Evolutionary conservation across 176 grass and related monocot species (phyloP), one percentile per base, ranked within the genome.

Genomic region (Elymus sibiricus): DNA sequence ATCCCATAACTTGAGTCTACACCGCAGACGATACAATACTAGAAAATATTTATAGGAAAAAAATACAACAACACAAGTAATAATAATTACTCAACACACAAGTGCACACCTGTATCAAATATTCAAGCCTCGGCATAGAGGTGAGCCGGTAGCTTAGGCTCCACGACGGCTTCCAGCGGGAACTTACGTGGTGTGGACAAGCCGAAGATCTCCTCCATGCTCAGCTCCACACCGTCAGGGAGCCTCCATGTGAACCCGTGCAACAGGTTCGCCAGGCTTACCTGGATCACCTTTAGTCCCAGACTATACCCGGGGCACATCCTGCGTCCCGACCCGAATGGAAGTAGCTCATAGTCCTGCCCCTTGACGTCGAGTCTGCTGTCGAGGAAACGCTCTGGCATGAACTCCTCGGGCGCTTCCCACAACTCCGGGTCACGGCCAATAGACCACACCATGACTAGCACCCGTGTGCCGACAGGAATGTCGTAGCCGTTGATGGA

Each of bases 301-400:
- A 95, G 84, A 76, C 37, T 87, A 62, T 96, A 96, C 1, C 91
- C 91, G 6, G 89, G 91, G 79, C 94, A 96, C 94, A 96, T 96
- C 14, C 94, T 87, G 9, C 91, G 53, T 5, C 94, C 86, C 0
- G 91, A 89, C 1, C 91, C 91, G 12, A 95, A 93, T 17, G 94
- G 89, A 43, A 96, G 67, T 43, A 96, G 73, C 85, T 93, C 87
- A 43, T 27, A 95, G 66, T 95, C 79, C 7, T 91, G 94, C n/a
- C 94, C 94, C 62, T 87, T 96, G 47, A 96, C 74, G 59, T 96
- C 91, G 21, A 95, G 67, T 19, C 55, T 53, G 15, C 49, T 93
- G 1, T 58, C 89, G 7, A 95, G 27, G 74, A 95, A 95, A 6
- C 93, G 59, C 63, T 89, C 90, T 1, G 90, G 90, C 29, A 22